Percentiles rank a stretch among this genome's conserved stretches.
Evolutionary conservation across 2,329 filamentous ascomycete species (phyloP).

Genomic region (Herpotrichia juniperi): DNA sequence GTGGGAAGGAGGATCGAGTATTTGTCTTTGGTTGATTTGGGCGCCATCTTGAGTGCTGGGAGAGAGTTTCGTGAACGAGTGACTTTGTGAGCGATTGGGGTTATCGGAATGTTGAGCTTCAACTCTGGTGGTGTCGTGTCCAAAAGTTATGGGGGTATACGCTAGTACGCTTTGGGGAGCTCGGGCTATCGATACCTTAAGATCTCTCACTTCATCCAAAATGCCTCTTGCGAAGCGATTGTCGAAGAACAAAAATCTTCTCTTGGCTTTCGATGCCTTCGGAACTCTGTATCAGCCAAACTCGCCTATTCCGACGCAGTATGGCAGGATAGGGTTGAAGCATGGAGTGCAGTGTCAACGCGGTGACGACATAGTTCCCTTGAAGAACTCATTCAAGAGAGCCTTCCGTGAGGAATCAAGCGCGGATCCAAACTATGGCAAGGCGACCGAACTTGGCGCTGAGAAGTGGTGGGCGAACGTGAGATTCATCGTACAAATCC

Average conservation of each 20-base stretch:
- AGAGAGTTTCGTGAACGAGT: constrained; percentile 29
- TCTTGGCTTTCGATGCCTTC: constrained; percentile 69
- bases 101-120: constrained; percentile 15
- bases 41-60: constrained; percentile 32
- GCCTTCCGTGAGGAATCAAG: constrained; percentile 58
- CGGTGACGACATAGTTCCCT: constrained; percentile 29
- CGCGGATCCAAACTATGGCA: constrained; percentile 65
- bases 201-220: constrained; percentile 5
- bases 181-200: constrained; percentile 6
- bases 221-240: constrained; percentile 17
- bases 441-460: constrained; percentile 56
- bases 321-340: constrained; percentile 58
- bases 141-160: constrained; percentile 14
- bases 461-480: constrained; percentile 67
- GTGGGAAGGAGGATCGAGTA: constrained; percentile 98
- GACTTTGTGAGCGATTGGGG: constrained; percentile 28
- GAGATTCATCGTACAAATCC: constrained; percentile 21
- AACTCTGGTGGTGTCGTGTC: constrained; percentile 24
- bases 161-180: not conserved
- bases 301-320: constrained; percentile 59
- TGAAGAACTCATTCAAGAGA: constrained; percentile 40
- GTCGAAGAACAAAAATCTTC: constrained; percentile 51
- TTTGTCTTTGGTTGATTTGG: constrained; percentile 66
- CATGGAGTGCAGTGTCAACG: constrained; percentile 52
- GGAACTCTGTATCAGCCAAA: constrained; percentile 66